phyloP scores from a whole-genome alignment of 23 red algal species.

The Gracilaria gracilis region DNA sequence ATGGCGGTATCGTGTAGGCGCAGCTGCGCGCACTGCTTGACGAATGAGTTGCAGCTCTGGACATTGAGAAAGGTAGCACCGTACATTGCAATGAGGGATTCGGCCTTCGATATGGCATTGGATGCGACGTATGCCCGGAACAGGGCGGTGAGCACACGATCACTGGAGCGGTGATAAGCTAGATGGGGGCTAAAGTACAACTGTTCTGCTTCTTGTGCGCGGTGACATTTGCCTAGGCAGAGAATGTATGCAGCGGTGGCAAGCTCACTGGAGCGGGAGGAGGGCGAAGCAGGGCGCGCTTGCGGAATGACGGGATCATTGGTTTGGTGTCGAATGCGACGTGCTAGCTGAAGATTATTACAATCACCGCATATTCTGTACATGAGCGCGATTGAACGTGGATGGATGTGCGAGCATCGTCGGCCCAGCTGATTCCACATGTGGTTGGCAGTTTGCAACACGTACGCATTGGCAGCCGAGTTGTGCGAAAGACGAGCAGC shows the following conservation, averaged over 20 bases:
- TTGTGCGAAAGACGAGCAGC: constrained; percentile 32
- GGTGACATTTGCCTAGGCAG: constrained; percentile 59
- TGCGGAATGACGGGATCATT: constrained; percentile 27
- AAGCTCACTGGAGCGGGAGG: neutral
- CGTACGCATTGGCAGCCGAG: constrained; percentile 4
- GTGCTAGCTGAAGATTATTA: constrained; percentile 15
- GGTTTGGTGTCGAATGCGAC: constrained; percentile 20
- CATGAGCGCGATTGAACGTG: constrained; percentile 37
- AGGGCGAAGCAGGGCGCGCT: neutral
- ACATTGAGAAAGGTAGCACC: constrained; percentile 53
- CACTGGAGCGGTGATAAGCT: constrained; percentile 3
- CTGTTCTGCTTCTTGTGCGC: constrained; percentile 43
- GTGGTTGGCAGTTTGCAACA: constrained; percentile 29
- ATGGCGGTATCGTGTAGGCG: constrained; percentile 52
- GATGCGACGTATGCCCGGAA: constrained; percentile 56
- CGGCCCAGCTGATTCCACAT: constrained; percentile 38
- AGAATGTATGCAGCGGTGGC: constrained; percentile 59
- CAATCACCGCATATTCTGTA: constrained; percentile 61
- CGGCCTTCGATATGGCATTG: constrained; percentile 52
- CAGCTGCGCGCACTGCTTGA: constrained; percentile 58
- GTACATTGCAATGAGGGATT: constrained; percentile 59
- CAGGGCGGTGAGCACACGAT: constrained; percentile 46
- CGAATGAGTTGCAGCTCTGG: constrained; percentile 53
- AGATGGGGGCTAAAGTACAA: constrained; percentile 42
- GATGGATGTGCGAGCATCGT: neutral